Conservation (phyloP, 2,329 filamentous ascomycete species). For the Pezicula neosporulosa region DNA sequence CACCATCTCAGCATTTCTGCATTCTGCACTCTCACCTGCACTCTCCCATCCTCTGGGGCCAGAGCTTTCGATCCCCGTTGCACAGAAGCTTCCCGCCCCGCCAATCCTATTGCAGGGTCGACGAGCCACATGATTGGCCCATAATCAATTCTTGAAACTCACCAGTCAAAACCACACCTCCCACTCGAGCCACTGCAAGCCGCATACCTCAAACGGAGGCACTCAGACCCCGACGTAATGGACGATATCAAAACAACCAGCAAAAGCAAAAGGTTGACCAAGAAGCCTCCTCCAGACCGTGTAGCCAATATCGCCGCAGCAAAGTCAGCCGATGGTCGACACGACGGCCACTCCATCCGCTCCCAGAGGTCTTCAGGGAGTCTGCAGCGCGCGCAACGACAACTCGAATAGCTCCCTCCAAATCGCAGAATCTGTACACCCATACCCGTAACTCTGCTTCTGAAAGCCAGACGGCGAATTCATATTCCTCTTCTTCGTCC, state of each 20-base stretch:
- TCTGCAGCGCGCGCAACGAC: slow-evolving; percentile 58
- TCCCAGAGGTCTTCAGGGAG: slow-evolving; percentile 63
- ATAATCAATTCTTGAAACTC: neutral
- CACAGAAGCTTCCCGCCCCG: neutral
- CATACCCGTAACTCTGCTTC: slow-evolving; percentile 37
- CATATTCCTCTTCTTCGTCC: slow-evolving; percentile 32
- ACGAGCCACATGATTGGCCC: neutral
- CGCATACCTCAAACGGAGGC: slow-evolving; percentile 1
- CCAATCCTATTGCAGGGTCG: slow-evolving; percentile 1
- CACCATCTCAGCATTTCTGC: too few species aligned
- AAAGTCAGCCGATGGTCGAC: slow-evolving; percentile 42
- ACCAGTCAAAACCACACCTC: neutral
- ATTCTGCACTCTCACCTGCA: too few species aligned
- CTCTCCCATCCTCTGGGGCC: neutral
- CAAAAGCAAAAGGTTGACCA: slow-evolving; percentile 39
- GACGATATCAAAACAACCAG: slow-evolving; percentile 1
- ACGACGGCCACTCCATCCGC: slow-evolving; percentile 54
- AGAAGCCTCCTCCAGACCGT: slow-evolving; percentile 49
- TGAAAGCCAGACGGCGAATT: slow-evolving; percentile 41
- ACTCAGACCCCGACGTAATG: neutral
- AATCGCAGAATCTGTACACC: slow-evolving; percentile 19
- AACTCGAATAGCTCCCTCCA: slow-evolving; percentile 41
- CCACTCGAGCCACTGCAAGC: neutral
- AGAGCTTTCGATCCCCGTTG: neutral
- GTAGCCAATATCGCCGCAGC: slow-evolving; percentile 33